Percentiles rank a stretch among this genome's conserved stretches.
These are phyloP conservation scores for Paxillus involutus DNA, from an alignment of 768 basidiomycete species.

Conservation along the genomic window DNA sequence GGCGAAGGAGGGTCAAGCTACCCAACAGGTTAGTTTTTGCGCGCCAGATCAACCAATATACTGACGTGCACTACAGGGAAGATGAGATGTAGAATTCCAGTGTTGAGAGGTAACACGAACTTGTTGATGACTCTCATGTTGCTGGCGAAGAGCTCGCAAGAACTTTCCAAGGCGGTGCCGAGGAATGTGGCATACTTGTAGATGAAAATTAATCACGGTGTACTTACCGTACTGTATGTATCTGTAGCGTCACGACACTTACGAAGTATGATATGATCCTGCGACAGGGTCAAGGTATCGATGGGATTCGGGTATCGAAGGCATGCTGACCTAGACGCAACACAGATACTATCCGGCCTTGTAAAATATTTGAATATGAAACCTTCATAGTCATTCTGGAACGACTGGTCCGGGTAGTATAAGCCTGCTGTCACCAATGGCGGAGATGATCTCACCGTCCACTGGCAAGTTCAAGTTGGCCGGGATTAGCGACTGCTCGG, in stretches of 20 bases:
- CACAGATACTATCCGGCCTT: no score
- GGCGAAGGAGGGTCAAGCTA: slow-evolving; percentile 35
- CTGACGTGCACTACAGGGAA: slow-evolving; percentile 14
- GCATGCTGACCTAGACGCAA: no score
- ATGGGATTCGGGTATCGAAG: no score
- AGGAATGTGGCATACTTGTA: slow-evolving; percentile 5
- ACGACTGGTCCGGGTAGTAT: no score
- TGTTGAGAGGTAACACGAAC: no score
- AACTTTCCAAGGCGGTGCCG: slow-evolving; percentile 18
- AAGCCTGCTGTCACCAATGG: no score
- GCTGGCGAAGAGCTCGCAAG: slow-evolving; percentile 1
- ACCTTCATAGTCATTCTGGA: no score
- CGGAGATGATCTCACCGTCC: no score
- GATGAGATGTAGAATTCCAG: slow-evolving; percentile 5
- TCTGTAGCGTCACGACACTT: slow-evolving; percentile 3
- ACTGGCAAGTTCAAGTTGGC: no score
- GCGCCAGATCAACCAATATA: background rate
- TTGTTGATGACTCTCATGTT: background rate
- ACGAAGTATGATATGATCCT: slow-evolving; percentile 8
- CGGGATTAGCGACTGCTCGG: no score
- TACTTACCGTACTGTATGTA: no score
- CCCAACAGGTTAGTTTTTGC: slow-evolving; percentile 17
- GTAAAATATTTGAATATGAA: no score
- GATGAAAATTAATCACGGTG: slow-evolving; percentile 3
- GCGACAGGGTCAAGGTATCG: background rate